Evolutionary conservation across 2,329 filamentous ascomycete genomes (phyloP), one percentile per base, ranked within the genome.

Genomic region (Cordyceps javanica): DNA sequence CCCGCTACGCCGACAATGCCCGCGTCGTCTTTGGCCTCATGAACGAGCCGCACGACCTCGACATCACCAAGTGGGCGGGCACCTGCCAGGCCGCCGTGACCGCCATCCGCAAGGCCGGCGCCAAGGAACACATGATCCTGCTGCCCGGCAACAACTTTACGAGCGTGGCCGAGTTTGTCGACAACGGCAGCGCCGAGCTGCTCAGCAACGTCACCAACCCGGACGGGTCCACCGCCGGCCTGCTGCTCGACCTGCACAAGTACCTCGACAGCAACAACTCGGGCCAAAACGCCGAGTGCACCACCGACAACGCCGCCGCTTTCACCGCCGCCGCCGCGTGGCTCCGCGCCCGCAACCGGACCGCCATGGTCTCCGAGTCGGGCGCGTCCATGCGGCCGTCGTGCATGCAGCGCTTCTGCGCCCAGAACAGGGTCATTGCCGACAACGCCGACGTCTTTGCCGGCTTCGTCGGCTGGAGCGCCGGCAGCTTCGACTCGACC

Each of bases 21-120:
- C 82, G 79, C 60, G 70, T 89, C 26, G 75, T 81, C 3, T 86
- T 89, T 62, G 85, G 83, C 14, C 67, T 89, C 45, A 88, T 89
- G 85, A 89, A 89, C 70, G 86, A 86, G 70, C 85, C 86, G 7
- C 83, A 87, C 67, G 80, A 83, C 54, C 69, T 82, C 57, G 77
- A 84, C 63, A 74, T 86, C 62, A 68, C 65, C 26, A 68, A 71
- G 1, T 89, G 86, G 86, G 83, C 81, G 0, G 67, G 75, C 5
- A 83, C 82, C 0, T 80, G 82, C 60, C 86, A 89, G 66, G 76
- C 75, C 13, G 83, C 76, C 16, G 86, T 90, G 1, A 84, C 79
- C 0, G 86, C 83, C 3, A 88, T 90, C 63, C 81, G 86, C 44
- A 69, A 77, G 42, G 79, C 82, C 2, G 86, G 85, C n/a, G 85